Base-by-base conservation (phyloP, 2,329 filamentous ascomycete genomes). In the Zarea fungicola region DNA sequence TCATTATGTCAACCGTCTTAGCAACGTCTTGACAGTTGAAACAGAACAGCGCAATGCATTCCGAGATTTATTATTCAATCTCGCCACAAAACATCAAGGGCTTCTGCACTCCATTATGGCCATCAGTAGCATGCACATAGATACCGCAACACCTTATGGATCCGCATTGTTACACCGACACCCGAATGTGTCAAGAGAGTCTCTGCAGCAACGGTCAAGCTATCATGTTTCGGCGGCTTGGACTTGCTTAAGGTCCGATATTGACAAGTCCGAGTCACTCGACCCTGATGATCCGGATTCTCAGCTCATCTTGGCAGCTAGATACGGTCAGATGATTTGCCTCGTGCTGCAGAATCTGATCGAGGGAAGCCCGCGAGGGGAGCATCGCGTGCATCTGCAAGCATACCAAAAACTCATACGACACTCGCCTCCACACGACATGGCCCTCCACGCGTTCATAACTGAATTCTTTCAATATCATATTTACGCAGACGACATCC, bases 71-170 rank as follows among this genome's bases (percentile, higher is more conserved):
- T 72, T 96, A 29, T 74, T 95, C 3, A 87, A 88, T 2, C 86
- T 95, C 71, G 89, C 90, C 3, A 82, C 87, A 35, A 76, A 84
- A 52, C 85, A 95, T 62, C 77, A 83, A 53, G 89, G 89, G 11
- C 73, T 96, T 45, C 95, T 96, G 89, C 90, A 96, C 64, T 93
- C 89, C 10, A 81, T 96, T 42, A 76, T 96, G 46, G 89, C 87
- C 37, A 75, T 96, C 8, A 87, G 89, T 31, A 87, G 87, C 57
- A 89, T 84, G 52, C 89, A 95, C 58, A 77, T 84, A 48, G 78
- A 84, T 62, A 76, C 75, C 52, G 72, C 76, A 5, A 77, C 78
- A 0, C 73, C 78, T 0, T 80, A 82, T 47, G 80, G 78, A 10
- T 56, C 63, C 49, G 78, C 77, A 40, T 60, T 83, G 5, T 64